phyloP scores from a whole-genome alignment of 441 rosid genomes.

The Rhodomyrtus psidioides region DNA sequence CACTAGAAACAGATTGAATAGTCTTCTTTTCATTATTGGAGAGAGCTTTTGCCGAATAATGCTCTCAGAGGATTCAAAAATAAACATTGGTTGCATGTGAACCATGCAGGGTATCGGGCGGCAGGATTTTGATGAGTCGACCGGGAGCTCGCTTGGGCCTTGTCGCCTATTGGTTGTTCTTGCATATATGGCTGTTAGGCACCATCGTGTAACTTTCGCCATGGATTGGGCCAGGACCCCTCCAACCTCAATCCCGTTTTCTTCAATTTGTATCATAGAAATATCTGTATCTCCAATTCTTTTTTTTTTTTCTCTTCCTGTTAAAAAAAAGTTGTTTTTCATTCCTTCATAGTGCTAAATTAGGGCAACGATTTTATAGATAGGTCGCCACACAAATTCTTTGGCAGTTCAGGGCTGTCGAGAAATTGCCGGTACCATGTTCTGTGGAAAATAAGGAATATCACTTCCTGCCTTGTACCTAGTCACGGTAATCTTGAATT shows the following conservation, averaged over 20 bases:
- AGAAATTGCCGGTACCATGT: not conserved
- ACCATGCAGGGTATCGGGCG: conserved; percentile 69
- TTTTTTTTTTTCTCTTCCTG: not conserved
- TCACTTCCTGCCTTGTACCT: not conserved
- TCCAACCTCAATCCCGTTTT: not conserved
- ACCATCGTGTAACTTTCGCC: conserved; percentile 38
- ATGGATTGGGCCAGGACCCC: not conserved
- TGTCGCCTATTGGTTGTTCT: conserved; percentile 57
- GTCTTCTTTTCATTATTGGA: not conserved
- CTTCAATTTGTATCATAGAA: not conserved
- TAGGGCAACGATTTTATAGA: not conserved
- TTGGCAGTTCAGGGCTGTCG: not conserved
- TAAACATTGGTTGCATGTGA: not conserved
- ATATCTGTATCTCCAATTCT: not conserved
- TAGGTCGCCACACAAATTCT: not conserved
- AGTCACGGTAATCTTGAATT: not conserved
- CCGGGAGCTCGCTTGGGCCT: conserved; percentile 79
- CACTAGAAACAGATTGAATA: not conserved
- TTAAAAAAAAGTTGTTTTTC: not conserved
- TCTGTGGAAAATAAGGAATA: not conserved
- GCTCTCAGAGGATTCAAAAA: not conserved
- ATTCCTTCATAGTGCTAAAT: not conserved
- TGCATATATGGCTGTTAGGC: conserved; percentile 79
- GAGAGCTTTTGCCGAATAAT: not conserved
- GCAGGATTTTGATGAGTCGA: conserved; percentile 67